Percentiles rank a stretch among this genome's conserved stretches.
Evolutionary conservation across 495 filamentous ascomycete genomes (phyloP).

Genomic region (Hypoxylon perforatum): DNA sequence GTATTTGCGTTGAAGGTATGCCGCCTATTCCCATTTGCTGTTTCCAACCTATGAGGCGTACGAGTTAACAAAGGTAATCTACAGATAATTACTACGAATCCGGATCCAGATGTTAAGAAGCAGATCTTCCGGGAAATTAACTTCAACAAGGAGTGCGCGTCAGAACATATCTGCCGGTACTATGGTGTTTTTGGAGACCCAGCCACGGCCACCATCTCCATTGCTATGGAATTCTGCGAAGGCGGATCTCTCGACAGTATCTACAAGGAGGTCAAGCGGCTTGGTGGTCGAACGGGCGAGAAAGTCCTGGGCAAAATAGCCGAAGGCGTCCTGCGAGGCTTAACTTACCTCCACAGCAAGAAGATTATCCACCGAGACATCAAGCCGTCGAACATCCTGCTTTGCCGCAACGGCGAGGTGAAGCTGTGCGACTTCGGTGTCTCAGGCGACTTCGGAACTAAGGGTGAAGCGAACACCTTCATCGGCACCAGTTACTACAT

Average conservation of each 20-base stretch:
- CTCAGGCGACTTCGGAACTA: slow-evolving; percentile 96
- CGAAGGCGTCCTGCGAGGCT: slow-evolving; percentile 90
- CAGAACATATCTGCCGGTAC: slow-evolving; percentile 93
- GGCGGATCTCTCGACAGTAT: slow-evolving; percentile 94
- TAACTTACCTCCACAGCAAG: slow-evolving; percentile 95
- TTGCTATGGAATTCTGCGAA: slow-evolving; percentile 99
- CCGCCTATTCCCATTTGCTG: slow-evolving; percentile 14
- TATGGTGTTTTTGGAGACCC: slow-evolving; percentile 97
- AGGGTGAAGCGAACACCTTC: slow-evolving; percentile 98
- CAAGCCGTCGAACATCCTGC: slow-evolving; percentile 96
- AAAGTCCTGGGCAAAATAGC: slow-evolving; percentile 98
- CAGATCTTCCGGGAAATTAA: slow-evolving; percentile 95
- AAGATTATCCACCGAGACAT: slow-evolving; percentile 99
- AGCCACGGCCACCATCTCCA: slow-evolving; percentile 91
- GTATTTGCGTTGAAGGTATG: slow-evolving; percentile 95
- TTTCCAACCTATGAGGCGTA: neutral
- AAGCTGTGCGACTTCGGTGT: slow-evolving; percentile 99
- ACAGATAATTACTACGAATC: slow-evolving; percentile 97
- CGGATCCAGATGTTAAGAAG: slow-evolving; percentile 96
- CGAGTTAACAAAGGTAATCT: slow-evolving; percentile 40
- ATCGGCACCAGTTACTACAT: slow-evolving; percentile 99
- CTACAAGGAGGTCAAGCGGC: slow-evolving; percentile 95
- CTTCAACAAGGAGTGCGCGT: slow-evolving; percentile 97
- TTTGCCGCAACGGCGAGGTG: slow-evolving; percentile 91
- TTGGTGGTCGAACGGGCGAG: slow-evolving; percentile 94